These are phyloP conservation scores for Moesziomyces sp. DNA, from an alignment of 1,284 basidiomycete genomes.

Conservation along the genomic window DNA sequence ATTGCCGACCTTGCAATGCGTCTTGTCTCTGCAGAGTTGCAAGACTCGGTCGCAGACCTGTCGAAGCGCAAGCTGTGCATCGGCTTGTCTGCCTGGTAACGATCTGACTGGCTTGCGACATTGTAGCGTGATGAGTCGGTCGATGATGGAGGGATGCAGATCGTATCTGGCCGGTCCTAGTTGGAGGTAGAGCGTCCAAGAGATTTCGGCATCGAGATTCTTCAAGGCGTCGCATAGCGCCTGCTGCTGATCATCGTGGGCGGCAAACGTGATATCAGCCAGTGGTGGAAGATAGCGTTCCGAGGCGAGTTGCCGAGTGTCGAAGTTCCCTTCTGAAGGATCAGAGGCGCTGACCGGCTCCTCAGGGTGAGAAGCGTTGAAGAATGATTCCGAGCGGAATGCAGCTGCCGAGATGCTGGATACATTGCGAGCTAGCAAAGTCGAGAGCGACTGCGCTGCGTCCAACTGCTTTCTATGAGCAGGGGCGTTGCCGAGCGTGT, in stretches of 20 bases:
- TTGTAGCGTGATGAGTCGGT: conserved; percentile 27
- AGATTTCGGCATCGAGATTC: conserved; percentile 25
- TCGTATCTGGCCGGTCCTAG: conserved; percentile 17
- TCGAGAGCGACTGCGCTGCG: background rate
- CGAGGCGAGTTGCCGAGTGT: background rate
- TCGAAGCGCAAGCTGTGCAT: conserved; percentile 10
- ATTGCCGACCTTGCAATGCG: conserved; percentile 8
- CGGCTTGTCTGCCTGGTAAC: conserved; percentile 5
- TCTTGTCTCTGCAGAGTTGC: conserved; percentile 19
- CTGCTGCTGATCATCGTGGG: conserved; percentile 15
- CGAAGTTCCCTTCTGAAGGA: background rate
- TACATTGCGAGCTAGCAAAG: background rate
- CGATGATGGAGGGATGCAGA: conserved; percentile 15
- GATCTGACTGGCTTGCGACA: conserved; percentile 31
- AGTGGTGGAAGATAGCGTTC: conserved; percentile 38
- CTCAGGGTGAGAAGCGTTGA: conserved; percentile 27
- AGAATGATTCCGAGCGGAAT: conserved; percentile 26
- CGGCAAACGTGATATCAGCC: conserved; percentile 13
- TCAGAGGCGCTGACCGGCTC: background rate
- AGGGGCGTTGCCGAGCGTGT: background rate
- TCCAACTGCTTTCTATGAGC: conserved; percentile 1
- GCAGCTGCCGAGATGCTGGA: background rate
- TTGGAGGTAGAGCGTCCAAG: conserved; percentile 31
- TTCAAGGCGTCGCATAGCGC: conserved; percentile 17
- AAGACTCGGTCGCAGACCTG: conserved; percentile 36